Conservation (phyloP, 1,139 yeast species). For the Blastobotrys buckinghamii region DNA sequence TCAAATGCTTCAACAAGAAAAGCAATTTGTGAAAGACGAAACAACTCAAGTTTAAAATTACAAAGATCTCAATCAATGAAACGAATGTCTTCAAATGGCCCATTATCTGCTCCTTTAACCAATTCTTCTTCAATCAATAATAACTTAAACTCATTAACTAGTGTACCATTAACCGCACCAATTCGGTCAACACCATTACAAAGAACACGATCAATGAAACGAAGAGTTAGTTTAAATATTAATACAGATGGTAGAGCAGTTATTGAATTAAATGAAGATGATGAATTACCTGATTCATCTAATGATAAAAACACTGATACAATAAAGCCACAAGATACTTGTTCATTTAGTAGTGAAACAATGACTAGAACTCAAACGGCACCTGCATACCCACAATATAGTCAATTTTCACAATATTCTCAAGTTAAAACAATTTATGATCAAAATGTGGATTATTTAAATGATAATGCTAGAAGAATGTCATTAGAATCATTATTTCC, state of each 20-base stretch:
- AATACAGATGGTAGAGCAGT: constrained; percentile 16
- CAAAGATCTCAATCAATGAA: constrained; percentile 9
- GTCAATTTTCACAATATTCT: not conserved
- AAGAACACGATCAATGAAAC: constrained; percentile 12
- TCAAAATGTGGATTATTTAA: constrained; percentile 15
- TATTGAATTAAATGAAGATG: constrained; percentile 8
- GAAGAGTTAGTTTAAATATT: constrained; percentile 17
- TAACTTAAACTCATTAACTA: not conserved
- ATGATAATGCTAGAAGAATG: constrained; percentile 17
- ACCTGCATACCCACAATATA: not conserved
- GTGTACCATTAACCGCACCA: constrained; percentile 16
- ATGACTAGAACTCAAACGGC: constrained; percentile 12
- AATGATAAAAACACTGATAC: not conserved
- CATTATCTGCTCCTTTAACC: no score
- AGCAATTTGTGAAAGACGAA: constrained; percentile 13
- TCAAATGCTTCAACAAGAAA: constrained; percentile 5
- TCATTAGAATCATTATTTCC: constrained; percentile 22
- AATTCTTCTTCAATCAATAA: no score
- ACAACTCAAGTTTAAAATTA: constrained; percentile 4
- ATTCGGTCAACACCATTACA: constrained; percentile 11
- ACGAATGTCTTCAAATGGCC: constrained; percentile 4
- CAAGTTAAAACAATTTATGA: constrained; percentile 15
- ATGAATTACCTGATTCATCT: not conserved
- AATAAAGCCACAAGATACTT: not conserved
- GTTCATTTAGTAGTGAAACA: not conserved